Conservation (phyloP, 1,284 basidiomycete genomes). For the Fistulinella cinereoalba region DNA sequence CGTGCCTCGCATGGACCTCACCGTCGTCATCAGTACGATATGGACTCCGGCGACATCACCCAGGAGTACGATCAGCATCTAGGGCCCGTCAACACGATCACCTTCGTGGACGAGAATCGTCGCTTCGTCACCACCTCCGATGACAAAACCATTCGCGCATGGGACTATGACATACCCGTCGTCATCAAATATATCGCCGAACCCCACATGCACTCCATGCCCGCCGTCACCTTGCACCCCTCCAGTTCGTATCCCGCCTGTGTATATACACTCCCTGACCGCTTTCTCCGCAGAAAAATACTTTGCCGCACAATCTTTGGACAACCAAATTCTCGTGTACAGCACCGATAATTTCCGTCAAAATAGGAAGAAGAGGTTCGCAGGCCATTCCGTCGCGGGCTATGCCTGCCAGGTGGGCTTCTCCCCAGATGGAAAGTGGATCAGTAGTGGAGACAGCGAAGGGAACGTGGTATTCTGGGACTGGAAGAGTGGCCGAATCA, state of each 20-base stretch:
- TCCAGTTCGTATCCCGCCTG: constrained; percentile 70
- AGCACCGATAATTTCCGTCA: constrained; percentile 97
- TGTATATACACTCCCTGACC: too few species aligned
- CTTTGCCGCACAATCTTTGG: constrained; percentile 94
- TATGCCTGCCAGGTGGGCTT: constrained; percentile 97
- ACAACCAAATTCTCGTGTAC: constrained; percentile 97
- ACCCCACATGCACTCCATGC: constrained; percentile 99
- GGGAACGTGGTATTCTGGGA: constrained; percentile 99
- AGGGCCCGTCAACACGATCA: constrained; percentile 97
- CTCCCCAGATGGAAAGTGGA: constrained; percentile 96
- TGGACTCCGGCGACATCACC: constrained; percentile 87
- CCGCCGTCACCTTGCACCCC: constrained; percentile 92
- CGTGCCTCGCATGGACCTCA: constrained; percentile 8
- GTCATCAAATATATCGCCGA: constrained; percentile 99
- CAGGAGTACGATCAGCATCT: constrained; percentile 99
- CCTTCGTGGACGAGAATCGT: constrained; percentile 95
- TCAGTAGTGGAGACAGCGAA: constrained; percentile 92
- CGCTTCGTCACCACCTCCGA: constrained; percentile 98
- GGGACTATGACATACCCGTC: constrained; percentile 98
- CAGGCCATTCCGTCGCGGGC: constrained; percentile 93
- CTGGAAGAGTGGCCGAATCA: constrained; percentile 96
- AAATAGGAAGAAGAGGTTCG: constrained; percentile 97
- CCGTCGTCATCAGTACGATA: constrained; percentile 73
- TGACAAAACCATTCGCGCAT: constrained; percentile 98
- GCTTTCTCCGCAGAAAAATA: constrained; percentile 97